Conservation (phyloP, 768 basidiomycete species). For the Lyophyllum decastes region DNA sequence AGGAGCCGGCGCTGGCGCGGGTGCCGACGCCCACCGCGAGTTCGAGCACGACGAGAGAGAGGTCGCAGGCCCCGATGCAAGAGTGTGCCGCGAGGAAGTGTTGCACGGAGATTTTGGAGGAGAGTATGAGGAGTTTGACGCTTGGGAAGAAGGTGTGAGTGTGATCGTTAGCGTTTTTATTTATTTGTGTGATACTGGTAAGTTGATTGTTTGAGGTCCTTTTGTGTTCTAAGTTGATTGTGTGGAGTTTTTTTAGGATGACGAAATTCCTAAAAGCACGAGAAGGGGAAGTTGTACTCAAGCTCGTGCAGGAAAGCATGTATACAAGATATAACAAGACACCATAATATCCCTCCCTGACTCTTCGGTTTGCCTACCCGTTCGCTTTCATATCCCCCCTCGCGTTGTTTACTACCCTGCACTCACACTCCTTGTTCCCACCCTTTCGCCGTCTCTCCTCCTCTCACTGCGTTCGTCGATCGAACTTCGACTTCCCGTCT, state of each 20-base stretch:
- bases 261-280: no score
- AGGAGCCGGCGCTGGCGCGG: conserved; percentile 33
- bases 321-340: background rate
- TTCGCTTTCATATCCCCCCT: background rate
- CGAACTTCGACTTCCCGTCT: background rate
- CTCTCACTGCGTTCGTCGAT: conserved; percentile 4
- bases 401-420: background rate
- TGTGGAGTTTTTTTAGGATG: background rate
- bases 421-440: background rate
- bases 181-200: background rate
- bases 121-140: conserved; percentile 69
- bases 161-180: background rate
- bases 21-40: background rate
- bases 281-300: background rate
- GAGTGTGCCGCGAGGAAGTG: conserved; percentile 23
- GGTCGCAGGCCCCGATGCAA: background rate
- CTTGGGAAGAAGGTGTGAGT: conserved; percentile 52
- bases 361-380: background rate
- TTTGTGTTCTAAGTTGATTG: background rate
- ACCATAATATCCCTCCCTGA: background rate
- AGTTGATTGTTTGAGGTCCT: background rate
- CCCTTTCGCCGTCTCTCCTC: background rate
- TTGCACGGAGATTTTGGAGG: conserved; percentile 51
- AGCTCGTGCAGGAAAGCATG: conserved; percentile 12
- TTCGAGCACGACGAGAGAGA: background rate